Percentiles rank a stretch among this genome's conserved stretches.
These are phyloP conservation scores for Tylopilus vinaceipallidus DNA, from an alignment of 768 basidiomycete genomes.

Conservation along the genomic window DNA sequence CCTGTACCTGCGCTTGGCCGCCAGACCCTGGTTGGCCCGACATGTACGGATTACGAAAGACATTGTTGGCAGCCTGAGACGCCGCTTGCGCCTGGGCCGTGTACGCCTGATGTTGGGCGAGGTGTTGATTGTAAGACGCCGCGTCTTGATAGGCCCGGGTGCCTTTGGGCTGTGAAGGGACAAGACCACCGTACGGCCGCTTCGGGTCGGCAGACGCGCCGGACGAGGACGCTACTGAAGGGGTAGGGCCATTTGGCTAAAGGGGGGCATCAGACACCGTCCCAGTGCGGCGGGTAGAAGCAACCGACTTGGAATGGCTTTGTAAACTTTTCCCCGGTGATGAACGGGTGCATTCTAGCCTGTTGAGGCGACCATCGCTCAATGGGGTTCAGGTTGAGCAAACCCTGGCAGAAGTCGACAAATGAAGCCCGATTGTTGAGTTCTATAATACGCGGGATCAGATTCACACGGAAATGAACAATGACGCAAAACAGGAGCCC, in stretches of 20 bases:
- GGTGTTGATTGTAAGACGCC: slow-evolving; percentile 90
- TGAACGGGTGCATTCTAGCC: slow-evolving; percentile 93
- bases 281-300: background rate
- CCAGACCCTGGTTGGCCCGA: slow-evolving; percentile 44
- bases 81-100: slow-evolving; percentile 82
- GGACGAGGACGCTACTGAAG: slow-evolving; percentile 31
- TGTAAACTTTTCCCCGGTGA: slow-evolving; percentile 94
- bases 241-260: slow-evolving; percentile 52
- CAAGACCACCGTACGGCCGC: slow-evolving; percentile 90
- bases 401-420: slow-evolving; percentile 95
- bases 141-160: slow-evolving; percentile 89
- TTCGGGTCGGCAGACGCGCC: slow-evolving; percentile 58
- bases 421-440: slow-evolving; percentile 92
- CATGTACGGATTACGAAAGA: slow-evolving; percentile 81
- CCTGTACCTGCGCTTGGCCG: slow-evolving; percentile 29
- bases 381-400: slow-evolving; percentile 91
- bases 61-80: slow-evolving; percentile 65
- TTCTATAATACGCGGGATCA: slow-evolving; percentile 51
- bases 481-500: slow-evolving; percentile 7
- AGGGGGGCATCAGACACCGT: slow-evolving; percentile 5
- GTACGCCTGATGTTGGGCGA: slow-evolving; percentile 91
- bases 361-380: slow-evolving; percentile 98
- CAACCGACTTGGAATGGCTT: slow-evolving; percentile 76
- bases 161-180: slow-evolving; percentile 85
- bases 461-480: slow-evolving; percentile 11